A percentile compares a stretch with the other conserved stretches of the same genome.
Evolutionary conservation across 306 rosid genomes (phyloP).

Genomic region (Vachellia collinsii): DNA sequence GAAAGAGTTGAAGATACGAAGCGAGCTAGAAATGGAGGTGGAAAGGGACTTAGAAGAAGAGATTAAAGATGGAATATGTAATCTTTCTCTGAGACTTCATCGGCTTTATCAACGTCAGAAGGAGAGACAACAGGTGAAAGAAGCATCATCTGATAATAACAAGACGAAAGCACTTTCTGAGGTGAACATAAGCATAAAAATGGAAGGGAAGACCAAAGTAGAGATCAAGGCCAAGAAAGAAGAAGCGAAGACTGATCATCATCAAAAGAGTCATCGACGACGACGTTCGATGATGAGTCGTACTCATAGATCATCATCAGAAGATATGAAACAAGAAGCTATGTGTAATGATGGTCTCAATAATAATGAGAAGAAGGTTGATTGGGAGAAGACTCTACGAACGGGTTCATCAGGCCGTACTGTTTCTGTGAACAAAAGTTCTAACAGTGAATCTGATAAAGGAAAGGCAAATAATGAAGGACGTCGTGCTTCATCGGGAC

Average conservation of each 20-base stretch:
- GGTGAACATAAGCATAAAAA: slow-evolving; percentile 62
- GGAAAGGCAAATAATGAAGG: slow-evolving; percentile 21
- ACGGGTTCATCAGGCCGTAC: slow-evolving; percentile 32
- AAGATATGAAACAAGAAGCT: slow-evolving; percentile 6
- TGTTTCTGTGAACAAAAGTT: slow-evolving; percentile 31
- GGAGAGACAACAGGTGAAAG: slow-evolving; percentile 39
- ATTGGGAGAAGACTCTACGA: slow-evolving; percentile 65
- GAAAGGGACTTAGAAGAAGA: slow-evolving; percentile 76
- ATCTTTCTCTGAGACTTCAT: slow-evolving; percentile 67
- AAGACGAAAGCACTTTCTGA: slow-evolving; percentile 46
- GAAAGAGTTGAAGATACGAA: slow-evolving; percentile 64
- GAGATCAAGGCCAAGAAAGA: slow-evolving; percentile 58
- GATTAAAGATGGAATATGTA: slow-evolving; percentile 62
- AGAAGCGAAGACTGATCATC: neutral
- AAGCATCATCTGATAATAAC: neutral
- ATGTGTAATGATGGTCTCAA: neutral
- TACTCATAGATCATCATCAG: slow-evolving; percentile 17
- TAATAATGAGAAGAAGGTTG: slow-evolving; percentile 46
- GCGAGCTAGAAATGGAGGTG: slow-evolving; percentile 62
- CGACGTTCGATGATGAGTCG: slow-evolving; percentile 22
- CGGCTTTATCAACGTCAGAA: slow-evolving; percentile 52
- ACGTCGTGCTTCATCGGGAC: neutral
- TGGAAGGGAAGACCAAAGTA: slow-evolving; percentile 65
- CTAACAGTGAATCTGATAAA: slow-evolving; percentile 1
- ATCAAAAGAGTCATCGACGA: slow-evolving; percentile 30